Base-by-base conservation (phyloP, 192 early-diverging fungal genomes). In the Chytriomyces confervae region DNA sequence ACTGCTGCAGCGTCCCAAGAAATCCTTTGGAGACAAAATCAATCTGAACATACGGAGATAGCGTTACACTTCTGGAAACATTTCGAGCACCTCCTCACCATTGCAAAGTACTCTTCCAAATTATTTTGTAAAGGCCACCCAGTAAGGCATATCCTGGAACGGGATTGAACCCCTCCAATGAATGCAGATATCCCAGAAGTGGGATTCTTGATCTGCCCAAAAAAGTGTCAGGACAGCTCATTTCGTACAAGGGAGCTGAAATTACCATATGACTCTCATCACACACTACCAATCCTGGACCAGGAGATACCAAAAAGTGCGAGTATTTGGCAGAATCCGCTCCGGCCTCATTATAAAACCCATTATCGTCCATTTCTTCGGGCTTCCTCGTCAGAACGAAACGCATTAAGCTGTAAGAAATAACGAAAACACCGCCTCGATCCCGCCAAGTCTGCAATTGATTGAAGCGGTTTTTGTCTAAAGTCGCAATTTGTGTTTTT, bases 41-140 rank as follows among this genome's bases (percentile, higher is more conserved):
- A 1, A 72, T 57, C 53, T 57, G 53, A n/a, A 13, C 13, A 57
- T 3, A 10, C 51, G 16, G 13, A n/a, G 20, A 57, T n/a, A n/a
- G 53, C 13, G 53, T 13, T 57, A 57, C 53, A n/a, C 20, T 57
- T 13, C 53, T n/a, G 16, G 20, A 57, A 57, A 13, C 13, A 57
- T 57, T 11, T 20, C 24, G 5, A n/a, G 50, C 53, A 48, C 69
- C 72, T 36, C 36, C 48, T 18, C 65, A 50, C 69, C 69, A 84
- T 66, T 47, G 60, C 68, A 71, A 66, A 93, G 72, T 93, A 96
- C 78, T 95, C 94, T 50, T 83, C 86, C 29, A 97, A 73, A 49
- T 90, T 87, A 73, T 97, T 97, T 75, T 97, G 95, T 44, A 97
- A 82, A 1, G 95, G 95, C 48, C 88, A 92, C 0, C 95, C 95